These are phyloP conservation scores for Mycena haematopus DNA, from an alignment of 768 basidiomycete genomes.

Conservation along the genomic window DNA sequence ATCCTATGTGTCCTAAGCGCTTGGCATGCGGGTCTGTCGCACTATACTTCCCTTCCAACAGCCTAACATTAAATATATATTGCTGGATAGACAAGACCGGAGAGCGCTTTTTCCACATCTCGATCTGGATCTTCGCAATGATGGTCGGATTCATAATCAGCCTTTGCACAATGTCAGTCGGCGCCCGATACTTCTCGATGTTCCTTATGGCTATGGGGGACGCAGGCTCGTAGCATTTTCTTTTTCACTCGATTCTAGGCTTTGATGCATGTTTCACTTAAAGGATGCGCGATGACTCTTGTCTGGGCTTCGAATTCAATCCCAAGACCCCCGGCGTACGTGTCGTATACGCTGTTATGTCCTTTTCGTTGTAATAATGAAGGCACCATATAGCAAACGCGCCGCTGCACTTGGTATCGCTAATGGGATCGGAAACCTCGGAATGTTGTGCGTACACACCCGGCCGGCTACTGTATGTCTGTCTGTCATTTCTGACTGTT, in stretches of 20 bases:
- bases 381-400: conserved; percentile 27
- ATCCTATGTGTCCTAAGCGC: conserved; percentile 45
- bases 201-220: conserved; percentile 57
- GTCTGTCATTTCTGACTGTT: not conserved
- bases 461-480: too few relatives aligned
- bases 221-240: conserved; percentile 36
- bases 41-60: too few relatives aligned
- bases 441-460: conserved; percentile 44
- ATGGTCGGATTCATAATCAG: conserved; percentile 54
- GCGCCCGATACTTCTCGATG: conserved; percentile 50
- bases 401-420: conserved; percentile 53
- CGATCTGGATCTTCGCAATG: conserved; percentile 45
- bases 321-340: conserved; percentile 50
- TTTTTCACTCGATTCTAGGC: not conserved
- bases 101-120: conserved; percentile 55
- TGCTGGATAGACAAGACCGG: conserved; percentile 45
- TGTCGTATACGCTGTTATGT: conserved; percentile 21
- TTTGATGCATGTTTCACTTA: not conserved
- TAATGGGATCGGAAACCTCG: conserved; percentile 52
- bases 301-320: conserved; percentile 56
- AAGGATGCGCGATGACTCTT: conserved; percentile 46
- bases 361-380: not conserved
- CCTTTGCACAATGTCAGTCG: conserved; percentile 47
- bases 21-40: conserved; percentile 45
- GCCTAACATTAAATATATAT: too few relatives aligned